Evolutionary conservation across 768 basidiomycete genomes (phyloP), one percentile per base, ranked within the genome.

Genomic region (Leccinum subgranulosum): DNA sequence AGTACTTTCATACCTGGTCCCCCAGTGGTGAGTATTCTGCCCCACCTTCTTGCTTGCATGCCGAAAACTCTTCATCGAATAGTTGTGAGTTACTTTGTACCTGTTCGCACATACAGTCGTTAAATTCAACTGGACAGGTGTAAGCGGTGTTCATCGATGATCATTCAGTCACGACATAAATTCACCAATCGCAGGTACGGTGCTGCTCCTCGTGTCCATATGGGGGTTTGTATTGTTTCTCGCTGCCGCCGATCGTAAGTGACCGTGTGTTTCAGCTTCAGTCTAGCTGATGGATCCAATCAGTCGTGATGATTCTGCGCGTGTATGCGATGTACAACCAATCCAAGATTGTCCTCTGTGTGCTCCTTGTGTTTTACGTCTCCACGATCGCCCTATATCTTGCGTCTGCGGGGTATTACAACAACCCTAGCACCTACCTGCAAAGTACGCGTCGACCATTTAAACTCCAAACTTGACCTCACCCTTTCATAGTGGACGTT

Each of bases 301-400:
- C 39, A 68, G 67, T 67, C 8, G 46, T 63, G 31, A 68, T 68
- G 67, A 62, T 68, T 51, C 29, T 68, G 7, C 62, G 67, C 0
- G 57, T 69, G 12, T 69, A 68, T 29, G 65, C 67, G n/a, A 56
- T 69, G 54, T 69, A 68, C 39, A 19, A 41, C 19, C 51, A 39
- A 36, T 64, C 64, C 17, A 64, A 17, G 54, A 27, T 48, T 12
- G 27, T 67, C 29, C 47, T 67, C 8, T 47, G 52, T 8, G n/a
- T 58, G 21, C 60, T 67, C 10, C 58, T 69, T 4, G 49, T 50
- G 17, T 8, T 61, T 27, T 67, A 65, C 12, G 48, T 12, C 8
- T n/a, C 41, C 6, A 56, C 48, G 10, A 23, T 69, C 9, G 3
- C 45, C 39, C 21, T 59, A 11, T 55, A 53, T 10, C 6, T 14